phyloP scores from a whole-genome alignment of 305 asterid genomes.

The Stenogyne calaminthoides region DNA sequence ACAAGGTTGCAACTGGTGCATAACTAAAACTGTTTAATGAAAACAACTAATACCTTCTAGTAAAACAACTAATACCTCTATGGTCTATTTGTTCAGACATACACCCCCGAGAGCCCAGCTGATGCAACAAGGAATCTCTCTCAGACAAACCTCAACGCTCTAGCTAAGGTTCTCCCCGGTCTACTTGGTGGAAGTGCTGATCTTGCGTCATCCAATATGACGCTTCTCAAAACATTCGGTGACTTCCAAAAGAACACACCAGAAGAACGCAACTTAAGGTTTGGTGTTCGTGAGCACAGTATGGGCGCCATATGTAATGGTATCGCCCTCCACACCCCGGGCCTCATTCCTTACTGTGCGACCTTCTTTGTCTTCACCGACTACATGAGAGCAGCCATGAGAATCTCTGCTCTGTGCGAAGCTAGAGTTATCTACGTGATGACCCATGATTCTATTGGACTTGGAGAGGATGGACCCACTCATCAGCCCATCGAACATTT shows the following conservation, averaged over 20 bases:
- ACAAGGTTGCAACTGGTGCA: too few relatives aligned
- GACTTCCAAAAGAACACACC: constrained; percentile 89
- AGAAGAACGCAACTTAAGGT: constrained; percentile 83
- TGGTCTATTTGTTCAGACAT: constrained; percentile 51
- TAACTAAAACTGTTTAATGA: background rate
- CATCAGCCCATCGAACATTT: constrained; percentile 96
- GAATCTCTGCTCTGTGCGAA: constrained; percentile 74
- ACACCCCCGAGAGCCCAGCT: constrained; percentile 85
- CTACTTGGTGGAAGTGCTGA: constrained; percentile 95
- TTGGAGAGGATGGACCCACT: constrained; percentile 98
- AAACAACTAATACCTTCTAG: background rate
- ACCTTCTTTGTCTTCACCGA: constrained; percentile 95
- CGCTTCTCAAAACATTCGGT: constrained; percentile 77
- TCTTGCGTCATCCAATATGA: constrained; percentile 93
- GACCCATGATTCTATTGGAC: constrained; percentile 97
- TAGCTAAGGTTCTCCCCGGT: constrained; percentile 88
- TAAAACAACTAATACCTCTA: background rate
- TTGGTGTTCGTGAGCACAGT: constrained; percentile 93
- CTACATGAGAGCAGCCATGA: constrained; percentile 94
- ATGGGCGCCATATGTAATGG: constrained; percentile 97
- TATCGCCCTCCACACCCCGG: constrained; percentile 81
- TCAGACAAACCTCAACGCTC: constrained; percentile 78
- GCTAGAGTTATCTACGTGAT: constrained; percentile 86
- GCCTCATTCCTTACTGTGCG: constrained; percentile 86
- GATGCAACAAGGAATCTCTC: constrained; percentile 94